These are phyloP conservation scores for Sporisorium scitamineum DNA, from an alignment of 1,284 basidiomycete species.

Conservation along the genomic window DNA sequence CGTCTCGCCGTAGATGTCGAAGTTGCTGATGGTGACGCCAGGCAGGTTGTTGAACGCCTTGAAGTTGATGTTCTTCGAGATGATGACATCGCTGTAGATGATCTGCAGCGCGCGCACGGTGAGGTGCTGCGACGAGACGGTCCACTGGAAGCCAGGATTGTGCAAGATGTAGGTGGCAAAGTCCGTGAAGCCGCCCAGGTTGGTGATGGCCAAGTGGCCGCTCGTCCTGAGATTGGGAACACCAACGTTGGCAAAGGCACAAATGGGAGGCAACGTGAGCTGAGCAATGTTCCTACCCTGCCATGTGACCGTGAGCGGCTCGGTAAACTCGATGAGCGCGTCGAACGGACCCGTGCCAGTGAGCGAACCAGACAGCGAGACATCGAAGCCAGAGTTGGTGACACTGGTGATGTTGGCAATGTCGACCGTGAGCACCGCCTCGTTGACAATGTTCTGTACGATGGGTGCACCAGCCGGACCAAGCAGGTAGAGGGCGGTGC, in stretches of 20 bases:
- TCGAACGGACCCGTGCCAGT: constrained; percentile 71
- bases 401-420: constrained; percentile 77
- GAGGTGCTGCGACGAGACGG: constrained; percentile 76
- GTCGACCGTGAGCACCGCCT: constrained; percentile 74
- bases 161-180: constrained; percentile 79
- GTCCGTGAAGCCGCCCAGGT: constrained; percentile 73
- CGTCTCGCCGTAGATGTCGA: constrained; percentile 74
- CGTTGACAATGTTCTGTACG: constrained; percentile 78
- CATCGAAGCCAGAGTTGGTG: constrained; percentile 56
- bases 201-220: constrained; percentile 66
- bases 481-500: constrained; percentile 77
- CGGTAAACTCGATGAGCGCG: constrained; percentile 71
- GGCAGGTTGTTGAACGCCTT: constrained; percentile 80
- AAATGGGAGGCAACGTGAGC: constrained; percentile 78
- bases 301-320: constrained; percentile 75
- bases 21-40: constrained; percentile 76
- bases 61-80: constrained; percentile 77
- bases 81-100: constrained; percentile 77
- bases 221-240: constrained; percentile 76
- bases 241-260: constrained; percentile 77
- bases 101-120: constrained; percentile 78
- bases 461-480: constrained; percentile 75
- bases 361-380: constrained; percentile 69
- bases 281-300: constrained; percentile 77
- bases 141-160: constrained; percentile 79